A percentile compares a stretch with the other conserved stretches of the same genome.
Conservation (phyloP, 2,329 filamentous ascomycete genomes). For the Simplicillium aogashimaense region DNA sequence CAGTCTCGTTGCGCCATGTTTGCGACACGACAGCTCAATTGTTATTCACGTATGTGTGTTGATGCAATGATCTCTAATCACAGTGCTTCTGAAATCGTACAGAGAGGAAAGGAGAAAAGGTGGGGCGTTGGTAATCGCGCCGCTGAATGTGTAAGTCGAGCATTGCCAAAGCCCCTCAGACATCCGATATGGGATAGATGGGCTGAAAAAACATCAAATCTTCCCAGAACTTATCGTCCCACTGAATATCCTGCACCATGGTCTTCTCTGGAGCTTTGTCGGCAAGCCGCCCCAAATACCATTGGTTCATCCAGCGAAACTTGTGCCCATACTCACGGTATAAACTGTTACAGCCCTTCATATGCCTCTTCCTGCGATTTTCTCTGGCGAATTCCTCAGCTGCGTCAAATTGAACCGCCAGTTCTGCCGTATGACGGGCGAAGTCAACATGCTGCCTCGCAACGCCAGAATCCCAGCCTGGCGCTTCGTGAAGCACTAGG, state of each 20-base stretch:
- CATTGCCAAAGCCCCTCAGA: too few relatives aligned
- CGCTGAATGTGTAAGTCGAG: too few relatives aligned
- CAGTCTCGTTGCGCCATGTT: slow-evolving; percentile 16
- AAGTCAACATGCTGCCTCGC: slow-evolving; percentile 24
- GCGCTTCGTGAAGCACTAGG: neutral
- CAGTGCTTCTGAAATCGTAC: too few relatives aligned
- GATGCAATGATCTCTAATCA: too few relatives aligned
- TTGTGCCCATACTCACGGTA: slow-evolving; percentile 23
- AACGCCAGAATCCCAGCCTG: slow-evolving; percentile 24
- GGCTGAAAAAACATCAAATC: slow-evolving; percentile 12
- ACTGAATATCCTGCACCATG: slow-evolving; percentile 11
- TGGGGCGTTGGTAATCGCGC: too few relatives aligned
- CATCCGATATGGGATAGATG: too few relatives aligned
- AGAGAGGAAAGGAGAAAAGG: too few relatives aligned
- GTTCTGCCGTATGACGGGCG: slow-evolving; percentile 14
- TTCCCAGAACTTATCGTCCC: slow-evolving; percentile 19
- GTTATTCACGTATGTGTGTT: too few relatives aligned
- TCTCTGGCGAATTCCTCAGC: slow-evolving; percentile 16
- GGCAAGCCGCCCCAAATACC: slow-evolving; percentile 19
- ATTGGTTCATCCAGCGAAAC: slow-evolving; percentile 28
- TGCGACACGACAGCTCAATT: too few relatives aligned
- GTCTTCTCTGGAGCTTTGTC: slow-evolving; percentile 8
- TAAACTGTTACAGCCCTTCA: slow-evolving; percentile 19
- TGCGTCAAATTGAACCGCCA: slow-evolving; percentile 10
- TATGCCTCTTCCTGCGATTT: slow-evolving; percentile 13